phyloP scores from a whole-genome alignment of 345 rosid species.

The Murraya koenigii region DNA sequence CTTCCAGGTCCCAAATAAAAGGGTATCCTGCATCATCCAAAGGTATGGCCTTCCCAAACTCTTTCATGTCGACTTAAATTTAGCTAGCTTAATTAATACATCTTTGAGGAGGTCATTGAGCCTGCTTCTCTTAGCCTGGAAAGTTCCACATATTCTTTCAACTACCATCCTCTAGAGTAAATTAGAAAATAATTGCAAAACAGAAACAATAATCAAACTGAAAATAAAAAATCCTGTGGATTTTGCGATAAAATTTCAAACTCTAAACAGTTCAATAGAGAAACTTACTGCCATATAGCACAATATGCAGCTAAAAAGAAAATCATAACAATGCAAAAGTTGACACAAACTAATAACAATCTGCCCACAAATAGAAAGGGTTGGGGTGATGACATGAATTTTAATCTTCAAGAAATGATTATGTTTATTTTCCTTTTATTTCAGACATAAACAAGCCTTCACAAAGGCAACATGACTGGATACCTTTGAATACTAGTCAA shows the following conservation, averaged over 20 bases:
- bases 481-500: background rate
- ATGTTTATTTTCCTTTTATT: background rate
- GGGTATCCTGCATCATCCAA: background rate
- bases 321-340: background rate
- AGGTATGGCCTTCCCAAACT: background rate
- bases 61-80: slow-evolving; percentile 30
- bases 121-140: slow-evolving; percentile 42
- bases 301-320: background rate
- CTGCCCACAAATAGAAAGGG: background rate
- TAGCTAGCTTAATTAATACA: slow-evolving; percentile 35
- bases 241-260: background rate
- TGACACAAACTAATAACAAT: background rate
- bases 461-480: too few species aligned
- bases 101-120: slow-evolving; percentile 39
- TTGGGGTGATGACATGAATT: background rate
- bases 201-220: background rate
- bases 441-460: background rate
- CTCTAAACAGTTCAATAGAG: background rate
- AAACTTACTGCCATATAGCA: background rate
- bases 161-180: background rate
- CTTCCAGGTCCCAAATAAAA: background rate
- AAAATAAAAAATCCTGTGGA: background rate
- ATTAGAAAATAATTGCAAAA: background rate
- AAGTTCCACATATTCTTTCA: background rate
- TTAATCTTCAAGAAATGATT: background rate